phyloP scores from a whole-genome alignment of 306 rosid species.

The Rosa chinensis region DNA sequence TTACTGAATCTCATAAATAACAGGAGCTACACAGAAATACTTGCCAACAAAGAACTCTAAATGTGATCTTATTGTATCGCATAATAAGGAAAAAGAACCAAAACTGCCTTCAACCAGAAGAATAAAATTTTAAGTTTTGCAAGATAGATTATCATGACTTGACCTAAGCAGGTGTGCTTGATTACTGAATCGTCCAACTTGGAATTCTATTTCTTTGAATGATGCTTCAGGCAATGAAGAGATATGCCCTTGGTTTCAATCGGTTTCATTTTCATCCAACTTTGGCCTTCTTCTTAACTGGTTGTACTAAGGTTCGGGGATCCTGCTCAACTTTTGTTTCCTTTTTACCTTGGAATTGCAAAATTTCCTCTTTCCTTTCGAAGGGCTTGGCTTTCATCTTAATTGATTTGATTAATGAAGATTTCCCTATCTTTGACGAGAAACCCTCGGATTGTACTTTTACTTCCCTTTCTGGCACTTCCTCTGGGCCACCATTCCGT shows the following conservation, averaged over 20 bases:
- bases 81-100: background rate
- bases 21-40: background rate
- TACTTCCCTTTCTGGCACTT: conserved; percentile 36
- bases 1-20: background rate
- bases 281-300: conserved; percentile 31
- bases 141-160: background rate
- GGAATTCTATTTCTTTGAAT: background rate
- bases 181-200: background rate
- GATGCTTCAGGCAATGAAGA: background rate
- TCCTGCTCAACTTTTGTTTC: conserved; percentile 28
- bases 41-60: background rate
- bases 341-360: conserved; percentile 20
- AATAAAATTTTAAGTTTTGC: background rate
- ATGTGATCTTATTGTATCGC: background rate
- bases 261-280: conserved; percentile 6
- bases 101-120: background rate
- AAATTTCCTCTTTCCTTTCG: conserved; percentile 32
- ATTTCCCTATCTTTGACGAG: conserved; percentile 43
- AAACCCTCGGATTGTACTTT: conserved; percentile 33
- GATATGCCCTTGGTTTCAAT: background rate
- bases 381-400: conserved; percentile 69
- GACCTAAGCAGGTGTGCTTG: background rate
- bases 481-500: conserved; percentile 38
- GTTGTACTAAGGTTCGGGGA: conserved; percentile 23
- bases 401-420: conserved; percentile 57